Conservation (phyloP, 371 early-diverging fungal species). For the Mortierella polycephala region DNA sequence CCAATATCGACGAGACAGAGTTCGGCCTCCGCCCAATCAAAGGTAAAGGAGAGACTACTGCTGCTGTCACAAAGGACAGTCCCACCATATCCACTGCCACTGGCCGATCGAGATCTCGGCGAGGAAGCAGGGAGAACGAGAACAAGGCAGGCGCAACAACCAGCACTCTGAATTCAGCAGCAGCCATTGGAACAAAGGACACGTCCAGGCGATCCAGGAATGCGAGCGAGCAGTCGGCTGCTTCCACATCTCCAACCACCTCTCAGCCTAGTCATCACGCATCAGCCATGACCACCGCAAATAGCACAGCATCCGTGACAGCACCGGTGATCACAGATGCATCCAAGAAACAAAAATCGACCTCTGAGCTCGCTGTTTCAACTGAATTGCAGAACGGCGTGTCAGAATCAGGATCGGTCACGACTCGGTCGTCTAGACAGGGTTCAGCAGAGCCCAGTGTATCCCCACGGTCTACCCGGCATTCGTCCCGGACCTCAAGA, state of each 20-base stretch:
- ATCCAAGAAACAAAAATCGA: slow-evolving; percentile 25
- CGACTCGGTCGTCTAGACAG: slow-evolving; percentile 26
- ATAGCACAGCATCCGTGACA: neutral
- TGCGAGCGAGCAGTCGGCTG: slow-evolving; percentile 15
- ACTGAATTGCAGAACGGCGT: slow-evolving; percentile 9
- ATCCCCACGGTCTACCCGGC: slow-evolving; percentile 50
- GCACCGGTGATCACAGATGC: neutral
- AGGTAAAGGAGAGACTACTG: slow-evolving; percentile 2
- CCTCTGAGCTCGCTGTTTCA: neutral
- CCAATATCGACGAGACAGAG: slow-evolving; percentile 38
- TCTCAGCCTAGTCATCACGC: neutral
- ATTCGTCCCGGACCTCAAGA: slow-evolving; percentile 33
- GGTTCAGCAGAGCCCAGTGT: slow-evolving; percentile 34
- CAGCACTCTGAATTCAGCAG: neutral
- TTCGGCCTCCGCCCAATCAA: slow-evolving; percentile 33
- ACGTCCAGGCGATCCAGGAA: slow-evolving; percentile 29
- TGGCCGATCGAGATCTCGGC: slow-evolving; percentile 35
- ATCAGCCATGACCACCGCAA: neutral
- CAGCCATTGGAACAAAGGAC: slow-evolving; percentile 9
- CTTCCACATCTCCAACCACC: slow-evolving; percentile 1
- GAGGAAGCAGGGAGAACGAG: slow-evolving; percentile 41
- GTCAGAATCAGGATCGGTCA: neutral
- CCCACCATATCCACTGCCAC: slow-evolving; percentile 3
- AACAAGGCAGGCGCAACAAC: slow-evolving; percentile 5
- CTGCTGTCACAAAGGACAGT: slow-evolving; percentile 31